Percentiles rank a stretch among this genome's conserved stretches.
Evolutionary conservation across 306 rosid genomes (phyloP).

Genomic region (Adenanthera pavonina): DNA sequence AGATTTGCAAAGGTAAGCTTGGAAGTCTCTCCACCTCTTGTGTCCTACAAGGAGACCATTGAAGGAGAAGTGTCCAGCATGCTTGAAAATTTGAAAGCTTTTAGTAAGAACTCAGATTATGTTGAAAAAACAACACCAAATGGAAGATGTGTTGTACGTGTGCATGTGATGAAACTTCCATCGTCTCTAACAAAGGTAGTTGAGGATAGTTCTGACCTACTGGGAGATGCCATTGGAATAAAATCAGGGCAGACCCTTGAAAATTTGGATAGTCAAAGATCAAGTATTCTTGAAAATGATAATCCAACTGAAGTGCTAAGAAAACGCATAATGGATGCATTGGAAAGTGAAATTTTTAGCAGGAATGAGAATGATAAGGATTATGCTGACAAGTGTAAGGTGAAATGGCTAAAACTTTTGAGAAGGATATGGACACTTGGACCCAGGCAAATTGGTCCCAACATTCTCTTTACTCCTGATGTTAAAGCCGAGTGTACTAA

Average conservation of each 20-base stretch:
- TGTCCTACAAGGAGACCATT: slow-evolving; percentile 82
- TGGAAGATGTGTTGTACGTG: slow-evolving; percentile 76
- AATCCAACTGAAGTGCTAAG: slow-evolving; percentile 56
- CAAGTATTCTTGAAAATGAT: slow-evolving; percentile 48
- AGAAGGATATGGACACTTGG: slow-evolving; percentile 89
- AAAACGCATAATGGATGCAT: slow-evolving; percentile 73
- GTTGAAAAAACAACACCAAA: slow-evolving; percentile 77
- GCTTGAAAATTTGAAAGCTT: slow-evolving; percentile 61
- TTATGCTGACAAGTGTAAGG: slow-evolving; percentile 60
- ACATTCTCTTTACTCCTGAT: slow-evolving; percentile 73
- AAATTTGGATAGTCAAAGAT: slow-evolving; percentile 56
- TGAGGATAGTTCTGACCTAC: slow-evolving; percentile 73
- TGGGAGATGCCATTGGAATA: slow-evolving; percentile 65
- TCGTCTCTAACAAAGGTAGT: slow-evolving; percentile 74
- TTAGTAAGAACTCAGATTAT: slow-evolving; percentile 60
- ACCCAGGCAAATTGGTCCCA: slow-evolving; percentile 79
- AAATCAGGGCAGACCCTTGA: slow-evolving; percentile 54
- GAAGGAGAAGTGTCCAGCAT: slow-evolving; percentile 67
- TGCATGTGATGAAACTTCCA: slow-evolving; percentile 77
- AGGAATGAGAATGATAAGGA: slow-evolving; percentile 62
- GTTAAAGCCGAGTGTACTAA: slow-evolving; percentile 48
- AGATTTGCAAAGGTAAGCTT: slow-evolving; percentile 85
- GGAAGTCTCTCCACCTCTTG: slow-evolving; percentile 88
- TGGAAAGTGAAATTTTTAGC: slow-evolving; percentile 60
- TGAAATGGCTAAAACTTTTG: slow-evolving; percentile 76